Base-by-base conservation (phyloP, 1,284 basidiomycete genomes). In the Cystobasidium slooffiae region DNA sequence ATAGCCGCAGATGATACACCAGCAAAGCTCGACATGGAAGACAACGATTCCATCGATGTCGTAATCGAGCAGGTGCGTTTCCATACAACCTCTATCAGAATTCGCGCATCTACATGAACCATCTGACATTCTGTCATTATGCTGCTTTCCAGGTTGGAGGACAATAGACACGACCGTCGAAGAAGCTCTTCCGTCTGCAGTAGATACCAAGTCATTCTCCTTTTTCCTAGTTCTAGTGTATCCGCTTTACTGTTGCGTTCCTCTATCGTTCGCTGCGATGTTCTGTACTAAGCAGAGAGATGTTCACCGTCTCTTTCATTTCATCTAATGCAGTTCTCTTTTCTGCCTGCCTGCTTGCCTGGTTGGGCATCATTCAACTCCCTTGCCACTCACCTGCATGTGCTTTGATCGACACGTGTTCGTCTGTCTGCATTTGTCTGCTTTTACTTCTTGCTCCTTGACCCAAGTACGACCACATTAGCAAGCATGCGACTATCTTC, bases 11-110 rank as follows among this genome's bases (percentile, higher is more conserved):
- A 76, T 47, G 75, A 76, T 31, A 76, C 75, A 18, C 75, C 75
- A 4, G 46, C 46, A 49, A 72, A 72, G 44, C 68, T 76, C n/a
- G 75, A 76, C 10, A 75, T 76, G 73, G 75, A 76, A 49, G 75
- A 76, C 41, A 72, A 72, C 61, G 75, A 76, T 58, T 64, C 72
- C n/a, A 72, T 76, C 18, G 75, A 76, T 31, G 72, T 75, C 9
- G 75, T 75, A 12, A 76, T 76, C 46, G 75, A 76, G 58, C 75
- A 76, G 73, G 75, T 76, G 51, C 64, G 64, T 37, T 5, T 5
- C 2, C 5, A 31, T 31, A 31, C 31, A 31, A 31, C 31, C 14
- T 8, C 44, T 37, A 24, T 20, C 44, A 1, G 14, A 1, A 1
- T 3, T 44, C 39, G n/a, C 3, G 16, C 14, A 20, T 12, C 6